Conservation (phyloP, 2,329 filamentous ascomycete species). For the Calonectria montana region DNA sequence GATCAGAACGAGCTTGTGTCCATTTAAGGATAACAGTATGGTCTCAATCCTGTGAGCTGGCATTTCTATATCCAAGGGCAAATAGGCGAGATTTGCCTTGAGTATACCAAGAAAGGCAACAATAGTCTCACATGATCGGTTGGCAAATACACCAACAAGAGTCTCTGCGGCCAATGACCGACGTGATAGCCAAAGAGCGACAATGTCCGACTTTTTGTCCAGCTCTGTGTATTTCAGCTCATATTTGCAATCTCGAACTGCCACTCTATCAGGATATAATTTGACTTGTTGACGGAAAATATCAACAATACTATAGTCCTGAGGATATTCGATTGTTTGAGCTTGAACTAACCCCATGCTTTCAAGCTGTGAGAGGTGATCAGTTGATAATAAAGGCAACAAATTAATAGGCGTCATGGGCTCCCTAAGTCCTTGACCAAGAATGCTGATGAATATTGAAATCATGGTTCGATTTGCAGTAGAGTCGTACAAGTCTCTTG, state of each 20-base stretch:
- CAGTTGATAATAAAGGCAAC: background rate
- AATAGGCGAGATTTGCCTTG: background rate
- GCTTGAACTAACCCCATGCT: background rate
- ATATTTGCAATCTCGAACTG: background rate
- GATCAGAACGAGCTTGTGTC: background rate
- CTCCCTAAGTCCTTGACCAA: conserved; percentile 22
- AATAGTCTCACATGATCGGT: background rate
- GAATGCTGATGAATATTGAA: conserved; percentile 27
- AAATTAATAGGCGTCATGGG: conserved; percentile 14
- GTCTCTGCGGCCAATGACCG: background rate
- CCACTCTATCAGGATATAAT: background rate
- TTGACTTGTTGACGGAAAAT: background rate
- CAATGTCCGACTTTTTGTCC: background rate
- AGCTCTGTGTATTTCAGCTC: background rate
- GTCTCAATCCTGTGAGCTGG: background rate
- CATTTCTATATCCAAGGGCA: background rate
- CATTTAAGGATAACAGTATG: background rate
- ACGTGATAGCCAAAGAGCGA: background rate
- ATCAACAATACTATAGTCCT: background rate
- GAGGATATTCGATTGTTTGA: background rate
- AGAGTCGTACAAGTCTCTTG: conserved; percentile 29
- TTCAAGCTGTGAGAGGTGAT: background rate
- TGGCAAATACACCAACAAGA: background rate
- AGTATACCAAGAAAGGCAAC: background rate
- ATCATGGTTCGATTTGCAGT: conserved; percentile 32